A percentile compares a stretch with the other conserved stretches of the same genome.
Evolutionary conservation across 257 asterid genomes (phyloP).

Genomic region (Scutellaria minor): DNA sequence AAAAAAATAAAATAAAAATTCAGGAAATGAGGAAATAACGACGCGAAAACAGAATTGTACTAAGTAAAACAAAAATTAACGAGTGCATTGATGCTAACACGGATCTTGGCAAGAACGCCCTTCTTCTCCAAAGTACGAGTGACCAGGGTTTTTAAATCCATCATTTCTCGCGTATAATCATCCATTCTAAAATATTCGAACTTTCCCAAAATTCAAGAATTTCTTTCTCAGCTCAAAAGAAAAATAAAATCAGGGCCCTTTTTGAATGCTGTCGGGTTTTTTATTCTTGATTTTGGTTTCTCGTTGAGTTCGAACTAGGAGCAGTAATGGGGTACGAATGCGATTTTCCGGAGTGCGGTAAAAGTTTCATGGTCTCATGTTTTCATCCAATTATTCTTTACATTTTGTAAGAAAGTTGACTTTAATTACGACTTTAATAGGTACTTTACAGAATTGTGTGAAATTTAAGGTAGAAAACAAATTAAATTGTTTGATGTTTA

Average conservation of each 20-base stretch:
- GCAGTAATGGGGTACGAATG: neutral
- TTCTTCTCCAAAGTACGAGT: slow-evolving; percentile 98
- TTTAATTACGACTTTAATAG: neutral
- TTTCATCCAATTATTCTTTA: too few relatives aligned
- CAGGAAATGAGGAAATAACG: neutral
- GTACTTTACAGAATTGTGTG: slow-evolving; percentile 2
- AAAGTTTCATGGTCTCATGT: neutral
- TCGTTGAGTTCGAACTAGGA: slow-evolving; percentile 29
- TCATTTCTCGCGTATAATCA: slow-evolving; percentile 96
- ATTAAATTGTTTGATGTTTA: too few relatives aligned
- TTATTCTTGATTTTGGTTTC: neutral
- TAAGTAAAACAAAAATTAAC: neutral
- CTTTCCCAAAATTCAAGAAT: slow-evolving; percentile 28
- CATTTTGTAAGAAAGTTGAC: neutral
- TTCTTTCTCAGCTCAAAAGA: slow-evolving; percentile 22
- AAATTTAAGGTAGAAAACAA: too few relatives aligned
- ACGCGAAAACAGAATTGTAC: slow-evolving; percentile 16
- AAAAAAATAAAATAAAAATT: neutral
- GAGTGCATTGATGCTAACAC: slow-evolving; percentile 55
- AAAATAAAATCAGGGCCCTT: neutral
- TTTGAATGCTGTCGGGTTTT: slow-evolving; percentile 13
- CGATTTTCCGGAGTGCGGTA: neutral
- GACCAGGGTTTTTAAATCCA: slow-evolving; percentile 98
- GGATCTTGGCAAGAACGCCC: slow-evolving; percentile 99
- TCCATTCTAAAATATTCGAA: slow-evolving; percentile 57